Evolutionary conservation across 106 monocot species (phyloP), one percentile per base, ranked within the genome.

Genomic region (Platanthera guangdongensis): DNA sequence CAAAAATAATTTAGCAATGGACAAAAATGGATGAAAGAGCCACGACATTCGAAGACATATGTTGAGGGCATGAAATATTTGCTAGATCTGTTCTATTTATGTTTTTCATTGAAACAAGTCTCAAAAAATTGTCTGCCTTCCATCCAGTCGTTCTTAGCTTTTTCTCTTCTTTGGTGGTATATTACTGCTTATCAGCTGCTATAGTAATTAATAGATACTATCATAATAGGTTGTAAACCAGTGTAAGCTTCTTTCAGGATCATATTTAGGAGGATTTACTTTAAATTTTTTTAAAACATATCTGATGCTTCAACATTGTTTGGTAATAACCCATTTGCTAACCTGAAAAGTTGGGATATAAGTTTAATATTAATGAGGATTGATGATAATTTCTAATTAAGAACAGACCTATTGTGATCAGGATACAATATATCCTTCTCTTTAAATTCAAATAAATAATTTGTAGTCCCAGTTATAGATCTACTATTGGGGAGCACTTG

Each of bases 11-110:
- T n/a, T n/a, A n/a, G n/a, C n/a, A n/a, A n/a, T n/a, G n/a, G n/a
- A n/a, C n/a, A n/a, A n/a, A n/a, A n/a, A n/a, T n/a, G n/a, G n/a
- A n/a, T n/a, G n/a, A n/a, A n/a, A n/a, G n/a, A n/a, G n/a, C n/a
- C n/a, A n/a, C n/a, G n/a, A n/a, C n/a, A n/a, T n/a, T n/a, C n/a
- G n/a, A n/a, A n/a, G n/a, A n/a, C n/a, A n/a, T n/a, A n/a, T n/a
- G n/a, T n/a, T n/a, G n/a, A n/a, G n/a, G n/a, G n/a, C n/a, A n/a
- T n/a, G n/a, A n/a, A n/a, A n/a, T n/a, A n/a, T n/a, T n/a, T n/a
- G n/a, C n/a, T n/a, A n/a, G n/a, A n/a, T n/a, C n/a, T n/a, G 84
- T 68, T 50, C 74, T 78, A 9, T 51, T 46, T 30, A 50, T 18
- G n/a, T 52, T 70, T 78, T 78, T 0, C 68, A 3, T 77, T 68